Evolutionary conservation across 257 asterid species (phyloP), one percentile per base, ranked within the genome.

Genomic region (Ocimum tenuiflorum): DNA sequence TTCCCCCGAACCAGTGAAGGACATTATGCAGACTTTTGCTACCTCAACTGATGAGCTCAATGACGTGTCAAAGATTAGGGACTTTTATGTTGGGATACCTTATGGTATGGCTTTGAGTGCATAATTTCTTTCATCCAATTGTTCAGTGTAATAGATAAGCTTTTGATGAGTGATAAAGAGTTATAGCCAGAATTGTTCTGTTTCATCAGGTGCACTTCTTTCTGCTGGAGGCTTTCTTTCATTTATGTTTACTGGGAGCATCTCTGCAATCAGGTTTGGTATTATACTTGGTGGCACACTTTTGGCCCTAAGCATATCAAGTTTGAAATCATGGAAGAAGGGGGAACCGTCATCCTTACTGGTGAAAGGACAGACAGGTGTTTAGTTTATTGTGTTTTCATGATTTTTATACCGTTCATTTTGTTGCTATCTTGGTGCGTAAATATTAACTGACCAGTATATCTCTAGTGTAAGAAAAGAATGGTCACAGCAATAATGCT

Each of bases 361-460:
- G 68, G 79, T 88, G 81, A 86, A 81, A 84, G 97, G 96, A 54
- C 94, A 88, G 74, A 74, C 96, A 81, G 95, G 97, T 88, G 63
- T 43, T 79, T 57, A 11, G 53, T 17, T 68, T 47, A 17, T 35
- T 29, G 11, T 38, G 46, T 18, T 19, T 48, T 22, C 4, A 9
- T 42, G 24, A 29, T 33, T n/a, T 17, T 46, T 19, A 46, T 20
- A 35, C 15, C 13, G 8, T 24, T 48, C 46, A 5, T 23, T 36
- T 22, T 48, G 47, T 24, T 7, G 61, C 57, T 31, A 46, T n/a
- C n/a, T n/a, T n/a, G n/a, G n/a, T n/a, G n/a, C n/a, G n/a, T n/a
- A n/a, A 50, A 19, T 57, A 19, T 36, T 42, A 11, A 45, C n/a
- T 59, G 45, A 17, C 18, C 31, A 4, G 8, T n/a, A n/a, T 42